A percentile compares a stretch with the other conserved stretches of the same genome.
phyloP scores from a whole-genome alignment of 2,329 filamentous ascomycete genomes.

The Epichloe gansuensis region DNA sequence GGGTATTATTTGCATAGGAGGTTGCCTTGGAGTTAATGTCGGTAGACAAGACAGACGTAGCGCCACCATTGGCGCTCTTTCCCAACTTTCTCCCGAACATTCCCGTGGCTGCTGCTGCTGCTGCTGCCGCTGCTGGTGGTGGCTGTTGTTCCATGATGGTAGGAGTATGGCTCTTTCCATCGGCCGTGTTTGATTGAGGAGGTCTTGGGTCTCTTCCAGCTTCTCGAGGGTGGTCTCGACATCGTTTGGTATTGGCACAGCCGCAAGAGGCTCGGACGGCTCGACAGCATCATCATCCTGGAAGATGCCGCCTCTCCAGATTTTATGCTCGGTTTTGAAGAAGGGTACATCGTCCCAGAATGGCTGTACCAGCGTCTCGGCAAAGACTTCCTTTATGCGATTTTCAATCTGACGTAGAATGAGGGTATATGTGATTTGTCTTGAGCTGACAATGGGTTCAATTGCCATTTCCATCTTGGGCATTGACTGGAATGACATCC shows the following conservation, averaged over 20 bases:
- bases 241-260: constrained; percentile 29
- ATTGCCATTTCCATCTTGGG: constrained; percentile 91
- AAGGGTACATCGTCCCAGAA: constrained; percentile 97
- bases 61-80: constrained; percentile 21
- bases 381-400: constrained; percentile 84
- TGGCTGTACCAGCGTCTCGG: constrained; percentile 79
- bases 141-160: constrained; percentile 28
- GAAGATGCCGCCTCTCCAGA: constrained; percentile 78
- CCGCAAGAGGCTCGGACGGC: constrained; percentile 10
- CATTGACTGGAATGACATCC: constrained; percentile 89
- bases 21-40: constrained; percentile 35
- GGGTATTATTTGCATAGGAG: constrained; percentile 19
- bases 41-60: constrained; percentile 32
- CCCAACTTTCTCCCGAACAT: constrained; percentile 39
- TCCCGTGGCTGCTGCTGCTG: constrained; percentile 19
- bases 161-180: constrained; percentile 43
- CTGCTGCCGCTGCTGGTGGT: background rate
- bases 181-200: constrained; percentile 28
- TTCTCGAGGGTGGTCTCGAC: constrained; percentile 40
- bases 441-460: constrained; percentile 86
- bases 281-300: constrained; percentile 39
- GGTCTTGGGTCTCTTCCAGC: constrained; percentile 28
- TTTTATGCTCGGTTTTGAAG: constrained; percentile 64
- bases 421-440: constrained; percentile 89
- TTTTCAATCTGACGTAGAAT: constrained; percentile 91